Base-by-base conservation (phyloP, 441 rosid species). In the Sinapis alba region DNA sequence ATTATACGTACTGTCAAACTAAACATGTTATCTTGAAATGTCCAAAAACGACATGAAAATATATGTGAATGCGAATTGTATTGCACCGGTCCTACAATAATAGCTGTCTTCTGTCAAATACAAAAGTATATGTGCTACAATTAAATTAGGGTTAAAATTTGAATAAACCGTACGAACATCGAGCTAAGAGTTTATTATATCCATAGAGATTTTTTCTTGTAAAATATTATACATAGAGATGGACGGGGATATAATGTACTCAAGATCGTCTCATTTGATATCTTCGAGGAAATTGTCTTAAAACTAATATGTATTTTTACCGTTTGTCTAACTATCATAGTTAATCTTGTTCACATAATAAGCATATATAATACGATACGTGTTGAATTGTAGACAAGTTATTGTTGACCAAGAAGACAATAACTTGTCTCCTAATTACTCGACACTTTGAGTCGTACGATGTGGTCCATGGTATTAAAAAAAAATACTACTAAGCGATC, bases 271-370 rank as follows among this genome's bases (percentile, higher is more conserved):
- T 78, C 69, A 68, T 75, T 62, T 77, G 28, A 76, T 79, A 34
- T 63, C 66, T 78, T 82, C 94, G 73, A 87, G 85, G 82, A 78
- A 73, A 36, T 83, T 88, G 93, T 90, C 91, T 76, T 76, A 83
- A 65, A 69, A 75, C 80, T 85, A 86, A 85, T 85, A 62, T 23
- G 60, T 27, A n/a, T 7, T 61, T 50, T 60, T 72, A 50, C 41
- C 69, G 43, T 62, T 73, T 72, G 71, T 68, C 64, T 53, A 43
- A 16, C 32, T 38, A n/a, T n/a, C n/a, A n/a, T n/a, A n/a, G n/a
- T n/a, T n/a, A 18, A 16, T 23, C 43, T n/a, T 61, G 51, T 59
- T 59, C 41, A 60, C 68, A 28, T 51, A 58, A 32, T 41, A 24
- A 50, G 21, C 10, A 18, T 7, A 57, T 58, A 27, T 10, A 16